A percentile compares a stretch with the other conserved stretches of the same genome.
Evolutionary conservation across 768 basidiomycete genomes (phyloP).

Genomic region (Rhodotorula toruloides): DNA sequence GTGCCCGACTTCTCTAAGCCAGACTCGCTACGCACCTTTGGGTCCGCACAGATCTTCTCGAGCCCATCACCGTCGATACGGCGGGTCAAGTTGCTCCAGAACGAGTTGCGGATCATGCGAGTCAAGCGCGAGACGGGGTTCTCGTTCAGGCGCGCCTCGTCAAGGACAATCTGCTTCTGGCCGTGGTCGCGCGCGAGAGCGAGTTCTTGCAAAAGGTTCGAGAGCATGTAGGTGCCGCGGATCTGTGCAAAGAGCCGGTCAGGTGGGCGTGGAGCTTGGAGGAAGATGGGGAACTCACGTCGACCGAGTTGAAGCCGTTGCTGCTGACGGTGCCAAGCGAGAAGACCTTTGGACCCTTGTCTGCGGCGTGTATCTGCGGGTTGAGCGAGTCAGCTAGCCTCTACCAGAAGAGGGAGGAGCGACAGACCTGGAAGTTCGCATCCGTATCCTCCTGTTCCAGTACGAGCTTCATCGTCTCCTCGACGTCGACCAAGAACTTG

Average conservation of each 20-base stretch:
- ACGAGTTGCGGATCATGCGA: constrained; percentile 78
- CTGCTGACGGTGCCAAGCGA: constrained; percentile 92
- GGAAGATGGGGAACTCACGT: constrained; percentile 58
- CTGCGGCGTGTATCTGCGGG: constrained; percentile 74
- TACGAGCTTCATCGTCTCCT: constrained; percentile 92
- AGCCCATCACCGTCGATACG: constrained; percentile 95
- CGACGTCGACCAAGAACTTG: constrained; percentile 92
- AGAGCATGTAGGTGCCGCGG: constrained; percentile 98
- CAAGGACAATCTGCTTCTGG: constrained; percentile 93
- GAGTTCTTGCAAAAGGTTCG: constrained; percentile 96
- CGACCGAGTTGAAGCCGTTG: constrained; percentile 96
- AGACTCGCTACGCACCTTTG: constrained; percentile 55
- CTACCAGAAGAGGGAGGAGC: too few relatives aligned
- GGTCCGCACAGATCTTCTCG: constrained; percentile 95
- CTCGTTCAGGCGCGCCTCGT: constrained; percentile 93
- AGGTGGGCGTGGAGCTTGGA: neutral
- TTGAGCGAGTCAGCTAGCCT: neutral
- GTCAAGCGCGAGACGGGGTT: constrained; percentile 95
- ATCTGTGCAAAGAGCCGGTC: constrained; percentile 13
- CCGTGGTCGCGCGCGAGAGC: constrained; percentile 92
- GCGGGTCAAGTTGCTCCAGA: constrained; percentile 95
- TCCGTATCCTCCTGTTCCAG: constrained; percentile 98
- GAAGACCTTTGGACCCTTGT: constrained; percentile 94
- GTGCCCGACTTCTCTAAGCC: neutral
- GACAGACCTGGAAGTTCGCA: constrained; percentile 63